phyloP scores from a whole-genome alignment of 345 rosid species.

The Euclidium syriacum region DNA sequence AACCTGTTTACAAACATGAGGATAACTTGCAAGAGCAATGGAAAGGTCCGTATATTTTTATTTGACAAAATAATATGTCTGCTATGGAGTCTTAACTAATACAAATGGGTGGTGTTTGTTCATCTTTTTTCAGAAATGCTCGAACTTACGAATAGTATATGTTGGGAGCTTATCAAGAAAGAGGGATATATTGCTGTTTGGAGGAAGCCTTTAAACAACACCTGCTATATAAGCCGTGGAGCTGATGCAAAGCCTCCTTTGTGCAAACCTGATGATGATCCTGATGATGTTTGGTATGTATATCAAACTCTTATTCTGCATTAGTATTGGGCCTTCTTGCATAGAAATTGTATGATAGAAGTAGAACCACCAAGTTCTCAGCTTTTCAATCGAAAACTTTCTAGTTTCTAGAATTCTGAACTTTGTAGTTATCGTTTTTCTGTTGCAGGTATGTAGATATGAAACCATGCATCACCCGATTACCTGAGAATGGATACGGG shows the following conservation, averaged over 20 bases:
- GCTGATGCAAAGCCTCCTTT: slow-evolving; percentile 45
- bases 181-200: slow-evolving; percentile 57
- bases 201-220: slow-evolving; percentile 57
- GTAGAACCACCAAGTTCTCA: background rate
- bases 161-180: slow-evolving; percentile 59
- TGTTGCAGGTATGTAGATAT: slow-evolving; percentile 49
- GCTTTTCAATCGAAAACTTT: background rate
- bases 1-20: slow-evolving; percentile 51
- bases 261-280: slow-evolving; percentile 43
- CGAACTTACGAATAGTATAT: slow-evolving; percentile 43
- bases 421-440: slow-evolving; percentile 9
- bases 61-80: background rate
- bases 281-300: slow-evolving; percentile 53
- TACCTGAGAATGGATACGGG: slow-evolving; percentile 54
- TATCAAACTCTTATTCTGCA: background rate
- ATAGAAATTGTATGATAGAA: background rate
- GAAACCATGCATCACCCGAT: slow-evolving; percentile 43
- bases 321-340: background rate
- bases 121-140: slow-evolving; percentile 45
- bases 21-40: slow-evolving; percentile 44
- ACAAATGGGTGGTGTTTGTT: background rate
- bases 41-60: slow-evolving; percentile 36
- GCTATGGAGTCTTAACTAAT: background rate
- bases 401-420: background rate
- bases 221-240: slow-evolving; percentile 45